phyloP scores from a whole-genome alignment of 139 green algal species.

The Diplosphaera chodatii region DNA sequence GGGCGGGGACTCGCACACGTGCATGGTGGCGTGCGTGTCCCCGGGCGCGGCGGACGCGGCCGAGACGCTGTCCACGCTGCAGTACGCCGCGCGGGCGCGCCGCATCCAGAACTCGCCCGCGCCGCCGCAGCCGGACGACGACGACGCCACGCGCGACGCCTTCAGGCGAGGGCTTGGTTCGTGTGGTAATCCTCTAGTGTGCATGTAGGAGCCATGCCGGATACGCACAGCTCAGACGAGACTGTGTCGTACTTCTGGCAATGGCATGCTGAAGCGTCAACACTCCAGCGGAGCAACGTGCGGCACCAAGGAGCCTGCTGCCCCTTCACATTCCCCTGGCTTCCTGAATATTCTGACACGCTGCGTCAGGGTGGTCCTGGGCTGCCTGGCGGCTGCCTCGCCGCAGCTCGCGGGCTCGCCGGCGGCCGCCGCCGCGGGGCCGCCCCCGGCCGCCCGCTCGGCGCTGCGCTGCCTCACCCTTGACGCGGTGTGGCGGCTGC shows the following conservation, averaged over 20 bases:
- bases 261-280: too few relatives aligned
- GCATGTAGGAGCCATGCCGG: too few relatives aligned
- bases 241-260: too few relatives aligned
- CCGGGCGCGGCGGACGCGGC: slow-evolving; percentile 21
- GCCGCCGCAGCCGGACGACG: neutral
- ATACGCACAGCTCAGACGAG: too few relatives aligned
- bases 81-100: slow-evolving; percentile 46
- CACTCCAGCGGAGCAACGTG: too few relatives aligned
- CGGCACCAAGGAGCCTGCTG: too few relatives aligned
- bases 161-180: too few relatives aligned
- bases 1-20: slow-evolving; percentile 28
- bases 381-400: neutral
- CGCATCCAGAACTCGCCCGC: neutral
- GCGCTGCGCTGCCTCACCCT: neutral
- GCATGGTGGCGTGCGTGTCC: slow-evolving; percentile 49
- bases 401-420: neutral
- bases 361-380: neutral
- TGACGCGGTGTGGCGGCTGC: neutral
- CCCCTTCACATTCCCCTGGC: neutral
- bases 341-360: too few relatives aligned
- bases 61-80: slow-evolving; percentile 57
- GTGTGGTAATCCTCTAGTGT: too few relatives aligned
- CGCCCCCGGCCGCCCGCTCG: too few relatives aligned
- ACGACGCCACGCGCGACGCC: neutral
- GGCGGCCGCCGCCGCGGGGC: too few relatives aligned